A percentile compares a stretch with the other conserved stretches of the same genome.
Evolutionary conservation across 75 land plant species (phyloP).

Genomic region (Cunninghamia lanceolata): DNA sequence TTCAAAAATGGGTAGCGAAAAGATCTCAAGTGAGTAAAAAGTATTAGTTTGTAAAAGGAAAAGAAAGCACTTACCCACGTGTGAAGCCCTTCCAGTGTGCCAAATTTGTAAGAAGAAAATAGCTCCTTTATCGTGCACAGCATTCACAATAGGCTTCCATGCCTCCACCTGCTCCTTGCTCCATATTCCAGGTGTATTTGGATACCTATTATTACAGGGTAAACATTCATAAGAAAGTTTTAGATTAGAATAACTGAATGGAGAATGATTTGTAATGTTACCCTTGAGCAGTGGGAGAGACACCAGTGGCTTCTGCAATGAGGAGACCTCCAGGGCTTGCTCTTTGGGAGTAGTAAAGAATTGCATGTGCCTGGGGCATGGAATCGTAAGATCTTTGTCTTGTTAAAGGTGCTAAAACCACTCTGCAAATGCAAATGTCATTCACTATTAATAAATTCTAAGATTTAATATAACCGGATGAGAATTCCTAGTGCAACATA

Average conservation of each 20-base stretch:
- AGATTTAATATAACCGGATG: too few relatives aligned
- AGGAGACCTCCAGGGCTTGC: constrained; percentile 33
- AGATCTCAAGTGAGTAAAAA: too few relatives aligned
- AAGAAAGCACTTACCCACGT: background rate
- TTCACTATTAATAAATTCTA: too few relatives aligned
- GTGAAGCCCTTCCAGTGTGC: constrained; percentile 32
- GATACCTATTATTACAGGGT: constrained; percentile 17
- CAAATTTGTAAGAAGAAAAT: constrained; percentile 35
- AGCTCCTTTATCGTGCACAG: constrained; percentile 32
- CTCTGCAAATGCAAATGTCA: constrained; percentile 8
- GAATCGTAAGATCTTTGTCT: constrained; percentile 28
- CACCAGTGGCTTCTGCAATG: constrained; percentile 30
- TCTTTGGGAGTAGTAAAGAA: constrained; percentile 24
- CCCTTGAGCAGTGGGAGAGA: constrained; percentile 22
- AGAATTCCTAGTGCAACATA: background rate
- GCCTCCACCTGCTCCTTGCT: constrained; percentile 38
- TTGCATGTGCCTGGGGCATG: constrained; percentile 23
- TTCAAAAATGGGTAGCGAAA: too few relatives aligned
- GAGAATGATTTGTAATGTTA: background rate
- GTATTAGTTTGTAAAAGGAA: too few relatives aligned
- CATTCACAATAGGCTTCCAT: constrained; percentile 42
- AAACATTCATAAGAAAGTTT: background rate
- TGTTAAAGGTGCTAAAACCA: constrained; percentile 35
- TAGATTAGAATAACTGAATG: background rate
- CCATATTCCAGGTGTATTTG: constrained; percentile 25